Evolutionary conservation across 2,329 filamentous ascomycete species (phyloP), one percentile per base, ranked within the genome.

Genomic region (Colletotrichum cuscutae): DNA sequence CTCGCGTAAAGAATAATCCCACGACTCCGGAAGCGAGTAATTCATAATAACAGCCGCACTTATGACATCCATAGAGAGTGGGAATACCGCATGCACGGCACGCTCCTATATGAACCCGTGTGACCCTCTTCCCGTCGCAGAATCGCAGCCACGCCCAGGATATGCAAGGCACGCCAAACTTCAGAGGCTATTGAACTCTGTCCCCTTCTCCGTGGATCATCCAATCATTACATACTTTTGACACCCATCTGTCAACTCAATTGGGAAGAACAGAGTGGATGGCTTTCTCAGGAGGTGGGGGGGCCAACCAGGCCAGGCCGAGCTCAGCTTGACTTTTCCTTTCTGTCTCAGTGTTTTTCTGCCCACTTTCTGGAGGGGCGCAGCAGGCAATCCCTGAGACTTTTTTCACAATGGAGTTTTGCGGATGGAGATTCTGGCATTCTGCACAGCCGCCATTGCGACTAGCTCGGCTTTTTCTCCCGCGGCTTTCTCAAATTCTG

Each of bases 381-480:
- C 63, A 65, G 63, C 37, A 19, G 35, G 35, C 15, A 19, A 32
- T 57, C 63, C 53, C 63, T 58, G 35, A 13, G 35, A n/a, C 19
- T 5, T 19, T 26, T 37, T 24, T 42, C 24, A 7, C 37, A 42
- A 42, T 42, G 37, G 37, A 19, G 37, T 42, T 42, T 42, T 19
- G 37, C 37, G 37, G 42, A 32, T 22, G 28, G 60, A 35, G 60
- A 32, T n/a, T 15, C 19, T 35, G 19, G 11, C 15, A n/a, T 30
- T 26, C n/a, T 65, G 35, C 63, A 65, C 63, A 65, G 63, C 63
- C 53, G 53, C 52, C n/a, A 1, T 24, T 24, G 32, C 24, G 24
- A 49, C 42, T 19, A 22, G 19, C 19, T 49, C 19, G 42, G 42
- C 42, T 22, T 49, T n/a, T 22, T 9, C 19, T 49, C 42, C 42